A percentile compares a stretch with the other conserved stretches of the same genome.
phyloP scores from a whole-genome alignment of 768 basidiomycete genomes.

The Tricholoma terreum region DNA sequence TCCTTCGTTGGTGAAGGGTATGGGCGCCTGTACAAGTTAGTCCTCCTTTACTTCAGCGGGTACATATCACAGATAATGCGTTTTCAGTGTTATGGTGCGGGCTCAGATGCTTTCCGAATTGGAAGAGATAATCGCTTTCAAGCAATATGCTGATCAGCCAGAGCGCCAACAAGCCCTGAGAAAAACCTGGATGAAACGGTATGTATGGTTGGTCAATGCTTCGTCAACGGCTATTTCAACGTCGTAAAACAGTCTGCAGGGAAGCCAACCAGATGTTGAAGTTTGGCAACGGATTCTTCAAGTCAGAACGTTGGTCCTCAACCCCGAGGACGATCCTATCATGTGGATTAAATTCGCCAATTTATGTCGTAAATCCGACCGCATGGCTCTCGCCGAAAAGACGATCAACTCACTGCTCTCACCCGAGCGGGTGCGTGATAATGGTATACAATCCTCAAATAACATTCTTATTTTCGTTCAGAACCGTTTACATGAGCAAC shows the following conservation, averaged over 20 bases:
- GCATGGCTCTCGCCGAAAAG: slow-evolving; percentile 94
- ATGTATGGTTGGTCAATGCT: slow-evolving; percentile 10
- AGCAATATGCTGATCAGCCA: slow-evolving; percentile 90
- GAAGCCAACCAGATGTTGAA: slow-evolving; percentile 97
- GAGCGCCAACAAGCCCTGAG: slow-evolving; percentile 89
- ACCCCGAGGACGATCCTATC: slow-evolving; percentile 88
- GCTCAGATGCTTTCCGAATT: slow-evolving; percentile 98
- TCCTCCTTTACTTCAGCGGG: slow-evolving; percentile 2
- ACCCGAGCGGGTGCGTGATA: slow-evolving; percentile 54
- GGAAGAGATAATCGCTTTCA: slow-evolving; percentile 96
- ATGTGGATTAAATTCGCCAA: slow-evolving; percentile 99
- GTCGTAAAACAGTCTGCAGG: slow-evolving; percentile 62
- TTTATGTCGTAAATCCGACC: slow-evolving; percentile 90
- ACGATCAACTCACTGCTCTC: slow-evolving; percentile 90
- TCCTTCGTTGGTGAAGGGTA: slow-evolving; percentile 95
- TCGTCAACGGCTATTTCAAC: background rate
- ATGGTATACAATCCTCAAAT: background rate
- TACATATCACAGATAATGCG: slow-evolving; percentile 3
- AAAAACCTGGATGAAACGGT: slow-evolving; percentile 98
- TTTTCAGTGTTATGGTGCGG: slow-evolving; percentile 82
- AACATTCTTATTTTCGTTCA: background rate
- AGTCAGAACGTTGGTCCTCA: slow-evolving; percentile 90
- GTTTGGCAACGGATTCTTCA: slow-evolving; percentile 98
- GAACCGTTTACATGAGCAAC: slow-evolving; percentile 41
- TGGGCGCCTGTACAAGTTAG: slow-evolving; percentile 94